Evolutionary conservation across 2,329 filamentous ascomycete genomes (phyloP).

Genomic region (Arthrobotrys iridis): DNA sequence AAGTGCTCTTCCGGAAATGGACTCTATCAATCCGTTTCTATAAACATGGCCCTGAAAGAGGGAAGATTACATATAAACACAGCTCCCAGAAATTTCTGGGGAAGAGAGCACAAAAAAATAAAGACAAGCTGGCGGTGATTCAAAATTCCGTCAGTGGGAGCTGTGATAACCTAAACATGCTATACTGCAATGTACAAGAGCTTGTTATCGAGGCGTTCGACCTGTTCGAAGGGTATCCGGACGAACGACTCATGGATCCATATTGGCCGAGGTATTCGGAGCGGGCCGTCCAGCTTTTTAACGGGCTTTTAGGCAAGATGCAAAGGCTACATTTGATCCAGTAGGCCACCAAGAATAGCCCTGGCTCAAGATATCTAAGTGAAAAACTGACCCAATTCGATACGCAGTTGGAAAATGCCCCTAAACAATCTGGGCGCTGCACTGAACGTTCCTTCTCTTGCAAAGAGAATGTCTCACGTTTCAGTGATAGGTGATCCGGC

Average conservation of each 20-base stretch:
- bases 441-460: background rate
- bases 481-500: background rate
- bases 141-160: too few relatives aligned
- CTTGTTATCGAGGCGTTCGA: background rate
- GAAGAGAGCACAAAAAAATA: background rate
- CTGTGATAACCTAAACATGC: background rate
- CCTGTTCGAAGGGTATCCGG: background rate
- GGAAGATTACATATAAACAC: too few relatives aligned
- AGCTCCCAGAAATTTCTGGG: too few relatives aligned
- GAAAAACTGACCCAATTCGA: background rate
- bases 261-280: background rate
- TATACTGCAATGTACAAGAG: conserved; percentile 19
- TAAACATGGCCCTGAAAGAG: background rate
- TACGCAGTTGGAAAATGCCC: conserved; percentile 15
- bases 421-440: background rate
- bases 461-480: background rate
- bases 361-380: too few relatives aligned
- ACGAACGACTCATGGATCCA: background rate
- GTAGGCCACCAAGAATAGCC: background rate
- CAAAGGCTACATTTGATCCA: background rate
- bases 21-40: background rate
- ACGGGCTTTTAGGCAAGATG: conserved; percentile 2
- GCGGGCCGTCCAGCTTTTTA: background rate
- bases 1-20: conserved; percentile 2
- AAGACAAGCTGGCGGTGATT: too few relatives aligned